These are phyloP conservation scores for Thuja plicata DNA, from an alignment of 83 land plant genomes.

Conservation along the genomic window DNA sequence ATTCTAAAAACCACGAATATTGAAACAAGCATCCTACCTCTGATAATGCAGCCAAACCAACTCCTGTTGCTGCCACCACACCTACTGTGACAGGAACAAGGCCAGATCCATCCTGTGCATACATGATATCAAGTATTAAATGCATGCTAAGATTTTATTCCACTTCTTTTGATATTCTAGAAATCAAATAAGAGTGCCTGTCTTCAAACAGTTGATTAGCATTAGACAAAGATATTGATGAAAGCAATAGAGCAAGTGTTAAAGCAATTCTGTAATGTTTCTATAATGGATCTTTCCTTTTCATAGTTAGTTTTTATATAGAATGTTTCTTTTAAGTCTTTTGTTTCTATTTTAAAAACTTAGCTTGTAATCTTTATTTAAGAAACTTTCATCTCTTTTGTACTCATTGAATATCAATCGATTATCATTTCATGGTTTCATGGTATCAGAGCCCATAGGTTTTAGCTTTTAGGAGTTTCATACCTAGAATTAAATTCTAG, in stretches of 20 bases:
- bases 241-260: not conserved
- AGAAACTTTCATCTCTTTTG: too few relatives aligned
- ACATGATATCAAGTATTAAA: not conserved
- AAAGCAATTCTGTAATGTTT: too few relatives aligned
- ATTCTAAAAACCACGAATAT: not conserved
- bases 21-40: slow-evolving; percentile 53
- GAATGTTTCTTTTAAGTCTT: too few relatives aligned
- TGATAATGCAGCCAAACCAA: slow-evolving; percentile 77
- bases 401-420: too few relatives aligned
- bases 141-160: not conserved
- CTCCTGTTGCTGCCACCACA: slow-evolving; percentile 86
- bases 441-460: too few relatives aligned
- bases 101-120: slow-evolving; percentile 57
- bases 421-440: too few relatives aligned
- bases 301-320: too few relatives aligned
- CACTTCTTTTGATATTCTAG: not conserved
- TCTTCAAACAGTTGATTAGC: not conserved
- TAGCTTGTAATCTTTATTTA: too few relatives aligned
- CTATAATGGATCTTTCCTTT: too few relatives aligned
- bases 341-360: too few relatives aligned
- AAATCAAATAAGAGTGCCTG: not conserved
- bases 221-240: not conserved
- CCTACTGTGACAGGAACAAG: slow-evolving; percentile 61
- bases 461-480: too few relatives aligned
- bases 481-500: too few relatives aligned